Conservation (phyloP, 225 moss, liverwort and hornwort genomes). For the Anthoceros angustus region DNA sequence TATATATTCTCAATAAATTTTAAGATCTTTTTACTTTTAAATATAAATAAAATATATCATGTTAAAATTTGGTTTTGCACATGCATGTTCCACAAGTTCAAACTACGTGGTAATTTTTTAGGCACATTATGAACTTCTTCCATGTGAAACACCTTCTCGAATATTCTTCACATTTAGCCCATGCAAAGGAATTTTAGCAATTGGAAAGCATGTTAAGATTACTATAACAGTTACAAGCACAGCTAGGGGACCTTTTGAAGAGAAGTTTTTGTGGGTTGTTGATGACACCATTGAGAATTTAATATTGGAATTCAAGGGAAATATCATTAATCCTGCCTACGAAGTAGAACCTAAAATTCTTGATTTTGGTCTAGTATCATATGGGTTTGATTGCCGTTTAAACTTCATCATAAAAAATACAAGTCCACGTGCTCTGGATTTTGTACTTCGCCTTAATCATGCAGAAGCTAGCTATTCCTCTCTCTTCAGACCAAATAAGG, state of each 20-base stretch:
- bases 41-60: too few relatives aligned
- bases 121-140: conserved; percentile 38
- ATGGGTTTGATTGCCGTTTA: conserved; percentile 32
- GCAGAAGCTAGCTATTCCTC: conserved; percentile 15
- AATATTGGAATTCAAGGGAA: conserved; percentile 35
- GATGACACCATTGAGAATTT: conserved; percentile 58
- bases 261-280: conserved; percentile 48
- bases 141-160: conserved; percentile 9
- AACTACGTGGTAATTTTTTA: conserved; percentile 7
- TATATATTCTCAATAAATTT: too few relatives aligned
- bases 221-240: conserved; percentile 34
- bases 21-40: too few relatives aligned
- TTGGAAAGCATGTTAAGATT: conserved; percentile 24
- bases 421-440: conserved; percentile 34
- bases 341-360: conserved; percentile 36
- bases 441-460: conserved; percentile 37
- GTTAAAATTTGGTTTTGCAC: too few relatives aligned
- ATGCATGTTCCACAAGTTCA: too few relatives aligned
- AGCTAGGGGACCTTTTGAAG: conserved; percentile 34
- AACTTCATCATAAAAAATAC: conserved; percentile 44
- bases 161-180: conserved; percentile 41
- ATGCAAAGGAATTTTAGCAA: conserved; percentile 23
- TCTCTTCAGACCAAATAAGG: background rate
- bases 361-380: conserved; percentile 51
- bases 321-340: conserved; percentile 41